Percentiles rank a stretch among this genome's conserved stretches.
These are phyloP conservation scores for Trichoderma asperellum DNA, from an alignment of 2,329 filamentous ascomycete genomes.

Conservation along the genomic window DNA sequence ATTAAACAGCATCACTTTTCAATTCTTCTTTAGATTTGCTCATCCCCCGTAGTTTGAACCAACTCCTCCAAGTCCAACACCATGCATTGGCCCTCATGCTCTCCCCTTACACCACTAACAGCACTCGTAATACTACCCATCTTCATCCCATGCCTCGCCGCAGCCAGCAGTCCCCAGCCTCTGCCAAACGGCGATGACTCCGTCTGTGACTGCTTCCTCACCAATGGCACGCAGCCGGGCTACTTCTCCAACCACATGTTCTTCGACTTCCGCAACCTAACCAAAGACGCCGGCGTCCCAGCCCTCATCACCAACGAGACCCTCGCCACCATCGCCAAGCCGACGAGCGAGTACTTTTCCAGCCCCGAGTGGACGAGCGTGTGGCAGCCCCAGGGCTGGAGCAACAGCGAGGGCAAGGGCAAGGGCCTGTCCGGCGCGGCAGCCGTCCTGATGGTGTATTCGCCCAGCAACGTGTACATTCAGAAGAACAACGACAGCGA, in stretches of 20 bases:
- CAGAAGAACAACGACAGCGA: constrained; percentile 46
- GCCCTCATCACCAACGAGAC: constrained; percentile 38
- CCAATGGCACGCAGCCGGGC: constrained; percentile 48
- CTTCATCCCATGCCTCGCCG: constrained; percentile 11
- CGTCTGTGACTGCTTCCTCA: constrained; percentile 53
- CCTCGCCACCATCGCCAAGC: constrained; percentile 37
- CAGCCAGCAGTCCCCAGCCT: constrained; percentile 22
- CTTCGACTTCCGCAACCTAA: constrained; percentile 54
- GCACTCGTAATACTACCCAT: constrained; percentile 10
- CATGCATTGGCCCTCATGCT: constrained; percentile 16
- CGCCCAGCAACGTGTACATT: constrained; percentile 52
- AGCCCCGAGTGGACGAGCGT: constrained; percentile 42
- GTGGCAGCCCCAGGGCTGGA: constrained; percentile 49
- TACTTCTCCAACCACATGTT: constrained; percentile 54
- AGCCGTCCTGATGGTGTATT: constrained; percentile 46
- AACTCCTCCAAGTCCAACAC: neutral
- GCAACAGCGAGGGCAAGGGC: constrained; percentile 44
- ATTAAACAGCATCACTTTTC: neutral
- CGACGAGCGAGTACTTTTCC: constrained; percentile 48
- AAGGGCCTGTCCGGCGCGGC: constrained; percentile 37
- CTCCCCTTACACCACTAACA: neutral
- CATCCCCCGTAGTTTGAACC: neutral
- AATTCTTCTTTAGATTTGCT: neutral
- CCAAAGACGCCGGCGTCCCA: constrained; percentile 46
- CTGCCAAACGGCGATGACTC: constrained; percentile 39